Conservation (phyloP, 805 yeast genomes). For the Wickerhamiella bombiphila region DNA sequence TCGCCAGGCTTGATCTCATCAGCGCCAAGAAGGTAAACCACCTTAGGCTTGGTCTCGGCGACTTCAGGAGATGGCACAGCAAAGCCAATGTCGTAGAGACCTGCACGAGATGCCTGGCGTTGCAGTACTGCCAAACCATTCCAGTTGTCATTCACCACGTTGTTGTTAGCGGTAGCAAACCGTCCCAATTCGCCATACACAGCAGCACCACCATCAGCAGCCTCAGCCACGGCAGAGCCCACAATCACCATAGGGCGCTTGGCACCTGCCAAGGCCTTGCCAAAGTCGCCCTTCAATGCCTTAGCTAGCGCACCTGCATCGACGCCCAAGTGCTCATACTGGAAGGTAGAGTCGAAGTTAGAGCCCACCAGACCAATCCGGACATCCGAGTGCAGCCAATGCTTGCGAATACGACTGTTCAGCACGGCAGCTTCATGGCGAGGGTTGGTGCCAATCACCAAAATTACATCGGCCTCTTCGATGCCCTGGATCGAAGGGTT, state of each 20-base stretch:
- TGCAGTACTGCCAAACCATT: conserved; percentile 69
- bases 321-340: conserved; percentile 47
- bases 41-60: conserved; percentile 42
- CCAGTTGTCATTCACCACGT: conserved; percentile 61
- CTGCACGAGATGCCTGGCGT: conserved; percentile 77
- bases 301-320: conserved; percentile 39
- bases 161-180: conserved; percentile 41
- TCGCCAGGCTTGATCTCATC: conserved; percentile 59
- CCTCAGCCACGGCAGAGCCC: conserved; percentile 67
- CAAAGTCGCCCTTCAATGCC: conserved; percentile 55
- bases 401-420: conserved; percentile 69
- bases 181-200: conserved; percentile 30
- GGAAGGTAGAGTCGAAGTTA: conserved; percentile 62
- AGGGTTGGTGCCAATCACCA: conserved; percentile 75
- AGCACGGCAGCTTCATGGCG: conserved; percentile 82
- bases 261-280: conserved; percentile 51
- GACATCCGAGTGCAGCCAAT: conserved; percentile 60
- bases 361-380: conserved; percentile 57
- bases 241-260: conserved; percentile 63
- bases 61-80: conserved; percentile 35
- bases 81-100: conserved; percentile 77
- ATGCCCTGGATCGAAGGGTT: conserved; percentile 67
- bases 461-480: conserved; percentile 68
- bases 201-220: conserved; percentile 37
- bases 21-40: conserved; percentile 70